Evolutionary conservation across 768 basidiomycete genomes (phyloP).

Genomic region (Pisolithus tinctorius): DNA sequence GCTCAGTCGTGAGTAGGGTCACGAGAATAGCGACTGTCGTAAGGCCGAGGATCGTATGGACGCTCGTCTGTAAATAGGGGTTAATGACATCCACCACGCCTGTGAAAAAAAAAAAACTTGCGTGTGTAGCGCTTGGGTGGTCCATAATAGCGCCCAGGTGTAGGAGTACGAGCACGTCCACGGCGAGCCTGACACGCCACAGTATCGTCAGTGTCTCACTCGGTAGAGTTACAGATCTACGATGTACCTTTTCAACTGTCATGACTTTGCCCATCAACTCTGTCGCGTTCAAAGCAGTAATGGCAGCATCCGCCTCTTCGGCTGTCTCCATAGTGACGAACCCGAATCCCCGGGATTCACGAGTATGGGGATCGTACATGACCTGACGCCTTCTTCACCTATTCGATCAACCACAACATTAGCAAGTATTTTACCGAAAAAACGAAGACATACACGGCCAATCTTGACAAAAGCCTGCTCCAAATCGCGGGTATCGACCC

Average conservation of each 20-base stretch:
- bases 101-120: constrained; percentile 25
- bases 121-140: constrained; percentile 77
- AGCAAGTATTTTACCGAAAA: not conserved
- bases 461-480: constrained; percentile 84
- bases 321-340: constrained; percentile 82
- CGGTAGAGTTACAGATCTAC: not conserved
- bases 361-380: constrained; percentile 67
- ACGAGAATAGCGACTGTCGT: constrained; percentile 80
- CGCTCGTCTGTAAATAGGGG: constrained; percentile 52
- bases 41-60: constrained; percentile 87
- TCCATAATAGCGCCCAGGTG: constrained; percentile 92
- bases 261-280: constrained; percentile 85
- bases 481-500: constrained; percentile 77
- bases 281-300: constrained; percentile 75
- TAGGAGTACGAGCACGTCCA: constrained; percentile 85
- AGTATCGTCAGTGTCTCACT: constrained; percentile 1
- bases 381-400: constrained; percentile 64
- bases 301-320: constrained; percentile 90
- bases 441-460: constrained; percentile 57
- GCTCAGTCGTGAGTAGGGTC: constrained; percentile 44
- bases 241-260: constrained; percentile 77
- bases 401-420: not conserved
- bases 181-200: constrained; percentile 61
- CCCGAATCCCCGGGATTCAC: constrained; percentile 73
- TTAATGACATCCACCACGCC: not conserved